A percentile compares a stretch with the other conserved stretches of the same genome.
These are phyloP conservation scores for Delonix regia DNA, from an alignment of 306 rosid genomes.

Conservation along the genomic window DNA sequence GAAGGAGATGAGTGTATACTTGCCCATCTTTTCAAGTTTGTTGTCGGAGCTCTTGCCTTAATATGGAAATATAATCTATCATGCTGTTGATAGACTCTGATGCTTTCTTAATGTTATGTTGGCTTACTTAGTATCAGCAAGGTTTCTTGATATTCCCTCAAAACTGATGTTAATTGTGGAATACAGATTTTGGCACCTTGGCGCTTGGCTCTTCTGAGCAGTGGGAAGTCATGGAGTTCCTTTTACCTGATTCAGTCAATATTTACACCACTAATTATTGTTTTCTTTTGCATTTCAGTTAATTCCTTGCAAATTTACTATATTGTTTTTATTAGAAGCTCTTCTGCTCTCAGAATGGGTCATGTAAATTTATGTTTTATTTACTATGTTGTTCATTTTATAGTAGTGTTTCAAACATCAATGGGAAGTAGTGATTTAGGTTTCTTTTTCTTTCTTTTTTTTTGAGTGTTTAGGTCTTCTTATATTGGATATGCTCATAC, in stretches of 20 bases:
- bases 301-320: neutral
- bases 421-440: slow-evolving; percentile 35
- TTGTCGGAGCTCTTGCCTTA: slow-evolving; percentile 50
- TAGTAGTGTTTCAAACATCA: slow-evolving; percentile 20
- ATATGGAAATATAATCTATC: slow-evolving; percentile 39
- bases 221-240: slow-evolving; percentile 57
- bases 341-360: slow-evolving; percentile 39
- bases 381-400: neutral
- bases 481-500: slow-evolving; percentile 31
- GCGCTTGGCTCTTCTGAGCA: slow-evolving; percentile 53
- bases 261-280: slow-evolving; percentile 30
- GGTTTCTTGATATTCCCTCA: neutral
- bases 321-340: slow-evolving; percentile 20
- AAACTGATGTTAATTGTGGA: slow-evolving; percentile 58
- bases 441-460: neutral
- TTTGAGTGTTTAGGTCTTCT: slow-evolving; percentile 30
- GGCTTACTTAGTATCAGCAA: slow-evolving; percentile 9
- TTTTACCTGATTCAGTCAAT: slow-evolving; percentile 40
- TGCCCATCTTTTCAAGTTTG: slow-evolving; percentile 39
- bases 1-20: slow-evolving; percentile 72
- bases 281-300: slow-evolving; percentile 42
- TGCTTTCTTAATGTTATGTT: slow-evolving; percentile 26
- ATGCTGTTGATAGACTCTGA: slow-evolving; percentile 32
- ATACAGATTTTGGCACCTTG: slow-evolving; percentile 63
- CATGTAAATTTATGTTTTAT: neutral